phyloP scores from a whole-genome alignment of 352 stramenopile genomes.

The Globisporangium cystogenes region DNA sequence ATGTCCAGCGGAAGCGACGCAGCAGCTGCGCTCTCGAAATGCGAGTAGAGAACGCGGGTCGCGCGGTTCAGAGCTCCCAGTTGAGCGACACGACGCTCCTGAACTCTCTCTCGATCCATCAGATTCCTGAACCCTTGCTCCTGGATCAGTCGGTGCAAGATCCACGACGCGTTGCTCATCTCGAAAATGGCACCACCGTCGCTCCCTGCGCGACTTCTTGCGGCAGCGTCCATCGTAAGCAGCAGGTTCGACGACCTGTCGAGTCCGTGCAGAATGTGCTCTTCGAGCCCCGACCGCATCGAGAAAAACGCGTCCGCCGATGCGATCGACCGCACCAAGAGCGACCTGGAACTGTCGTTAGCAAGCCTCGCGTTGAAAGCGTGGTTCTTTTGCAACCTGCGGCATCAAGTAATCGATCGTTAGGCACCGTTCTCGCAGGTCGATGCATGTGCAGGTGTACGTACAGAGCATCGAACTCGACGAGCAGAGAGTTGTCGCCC shows the following conservation, averaged over 20 bases:
- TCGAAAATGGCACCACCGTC: not conserved
- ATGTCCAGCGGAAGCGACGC: not conserved
- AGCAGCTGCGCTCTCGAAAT: conserved; percentile 1
- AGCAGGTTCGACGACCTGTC: conserved; percentile 8
- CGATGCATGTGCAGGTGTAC: not conserved
- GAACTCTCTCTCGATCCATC: not conserved
- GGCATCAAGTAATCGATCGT: not conserved
- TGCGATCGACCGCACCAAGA: conserved; percentile 9
- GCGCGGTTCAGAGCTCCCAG: not conserved
- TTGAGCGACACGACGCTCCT: not conserved
- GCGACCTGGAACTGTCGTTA: conserved; percentile 5
- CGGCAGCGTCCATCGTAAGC: not conserved
- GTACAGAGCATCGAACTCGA: conserved; percentile 14
- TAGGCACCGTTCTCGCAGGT: not conserved
- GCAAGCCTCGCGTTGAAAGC: conserved; percentile 2
- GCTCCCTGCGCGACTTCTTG: not conserved
- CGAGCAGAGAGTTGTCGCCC: conserved; percentile 8
- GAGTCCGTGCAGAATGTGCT: conserved; percentile 3
- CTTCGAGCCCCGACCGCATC: not conserved
- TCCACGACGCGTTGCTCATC: conserved; percentile 9
- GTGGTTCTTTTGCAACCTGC: conserved; percentile 8
- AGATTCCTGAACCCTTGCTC: conserved; percentile 2
- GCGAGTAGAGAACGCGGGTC: conserved; percentile 6
- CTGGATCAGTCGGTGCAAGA: conserved; percentile 12
- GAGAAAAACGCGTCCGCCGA: conserved; percentile 10